phyloP scores from a whole-genome alignment of 2,329 filamentous ascomycete species.

The Domatiomyces globalis region DNA sequence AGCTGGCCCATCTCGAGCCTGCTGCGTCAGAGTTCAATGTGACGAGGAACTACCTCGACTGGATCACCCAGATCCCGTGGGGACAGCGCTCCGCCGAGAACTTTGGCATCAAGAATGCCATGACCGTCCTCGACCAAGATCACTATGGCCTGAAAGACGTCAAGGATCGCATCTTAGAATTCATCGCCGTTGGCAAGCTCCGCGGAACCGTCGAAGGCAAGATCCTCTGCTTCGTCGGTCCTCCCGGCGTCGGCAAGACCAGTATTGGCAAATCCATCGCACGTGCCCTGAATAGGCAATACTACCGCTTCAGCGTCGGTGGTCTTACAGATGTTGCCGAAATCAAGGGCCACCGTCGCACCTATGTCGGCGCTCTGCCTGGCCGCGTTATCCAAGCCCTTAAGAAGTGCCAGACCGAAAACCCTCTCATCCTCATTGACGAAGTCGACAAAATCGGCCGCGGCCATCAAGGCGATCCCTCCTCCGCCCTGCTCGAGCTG shows the following conservation, averaged over 20 bases:
- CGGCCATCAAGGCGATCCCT: constrained; percentile 90
- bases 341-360: constrained; percentile 93
- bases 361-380: constrained; percentile 88
- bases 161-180: constrained; percentile 95
- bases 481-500: constrained; percentile 81
- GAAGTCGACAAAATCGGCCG: constrained; percentile 97
- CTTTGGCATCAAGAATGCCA: constrained; percentile 84
- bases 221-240: constrained; percentile 93
- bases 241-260: constrained; percentile 94
- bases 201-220: constrained; percentile 96
- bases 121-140: constrained; percentile 83
- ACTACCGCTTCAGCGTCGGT: constrained; percentile 96
- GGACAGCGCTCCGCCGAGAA: constrained; percentile 91
- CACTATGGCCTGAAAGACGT: constrained; percentile 96
- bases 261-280: constrained; percentile 98
- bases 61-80: constrained; percentile 97
- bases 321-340: constrained; percentile 94
- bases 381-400: constrained; percentile 95
- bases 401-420: constrained; percentile 98
- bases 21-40: constrained; percentile 98
- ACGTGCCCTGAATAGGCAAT: constrained; percentile 82
- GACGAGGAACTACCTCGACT: constrained; percentile 94
- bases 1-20: constrained; percentile 85
- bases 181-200: constrained; percentile 94
- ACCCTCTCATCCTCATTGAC: constrained; percentile 89